Conservation (phyloP, 768 basidiomycete genomes). For the Glaciozyma antarctica region DNA sequence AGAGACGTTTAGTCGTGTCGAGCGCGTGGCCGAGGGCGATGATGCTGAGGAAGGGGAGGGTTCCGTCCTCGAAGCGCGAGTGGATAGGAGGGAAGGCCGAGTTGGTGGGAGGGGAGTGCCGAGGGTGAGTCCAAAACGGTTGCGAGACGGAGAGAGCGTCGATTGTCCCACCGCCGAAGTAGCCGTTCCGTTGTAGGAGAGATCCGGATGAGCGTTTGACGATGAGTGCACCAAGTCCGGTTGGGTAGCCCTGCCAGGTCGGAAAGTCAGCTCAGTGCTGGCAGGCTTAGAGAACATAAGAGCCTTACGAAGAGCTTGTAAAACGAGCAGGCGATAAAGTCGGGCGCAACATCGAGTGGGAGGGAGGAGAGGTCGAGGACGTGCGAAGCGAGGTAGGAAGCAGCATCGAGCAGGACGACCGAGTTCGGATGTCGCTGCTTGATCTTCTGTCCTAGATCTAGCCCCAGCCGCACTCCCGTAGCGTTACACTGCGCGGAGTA, state of each 20-base stretch:
- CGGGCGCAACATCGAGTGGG: constrained; percentile 24
- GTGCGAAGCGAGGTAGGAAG: constrained; percentile 30
- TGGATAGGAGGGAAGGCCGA: constrained; percentile 4
- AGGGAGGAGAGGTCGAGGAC: constrained; percentile 26
- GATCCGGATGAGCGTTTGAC: constrained; percentile 24
- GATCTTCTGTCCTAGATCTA: constrained; percentile 13
- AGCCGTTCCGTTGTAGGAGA: constrained; percentile 15
- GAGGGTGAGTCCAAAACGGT: constrained; percentile 13
- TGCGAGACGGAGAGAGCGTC: constrained; percentile 20
- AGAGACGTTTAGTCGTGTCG: constrained; percentile 2
- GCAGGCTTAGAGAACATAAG: neutral
- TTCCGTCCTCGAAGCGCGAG: constrained; percentile 30
- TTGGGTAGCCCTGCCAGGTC: constrained; percentile 29
- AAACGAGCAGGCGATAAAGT: constrained; percentile 31
- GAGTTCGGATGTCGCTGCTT: constrained; percentile 10
- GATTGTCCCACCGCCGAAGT: constrained; percentile 35
- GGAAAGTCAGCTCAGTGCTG: neutral
- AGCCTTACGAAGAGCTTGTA: constrained; percentile 35
- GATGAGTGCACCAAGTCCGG: constrained; percentile 33
- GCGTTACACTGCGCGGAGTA: constrained; percentile 36
- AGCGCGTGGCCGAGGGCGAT: constrained; percentile 27
- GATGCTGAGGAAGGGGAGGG: constrained; percentile 33
- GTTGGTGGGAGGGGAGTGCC: neutral
- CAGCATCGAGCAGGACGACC: constrained; percentile 33
- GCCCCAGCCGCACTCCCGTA: constrained; percentile 25